phyloP scores from a whole-genome alignment of 495 filamentous ascomycete species.

The Aspergillus affinis region DNA sequence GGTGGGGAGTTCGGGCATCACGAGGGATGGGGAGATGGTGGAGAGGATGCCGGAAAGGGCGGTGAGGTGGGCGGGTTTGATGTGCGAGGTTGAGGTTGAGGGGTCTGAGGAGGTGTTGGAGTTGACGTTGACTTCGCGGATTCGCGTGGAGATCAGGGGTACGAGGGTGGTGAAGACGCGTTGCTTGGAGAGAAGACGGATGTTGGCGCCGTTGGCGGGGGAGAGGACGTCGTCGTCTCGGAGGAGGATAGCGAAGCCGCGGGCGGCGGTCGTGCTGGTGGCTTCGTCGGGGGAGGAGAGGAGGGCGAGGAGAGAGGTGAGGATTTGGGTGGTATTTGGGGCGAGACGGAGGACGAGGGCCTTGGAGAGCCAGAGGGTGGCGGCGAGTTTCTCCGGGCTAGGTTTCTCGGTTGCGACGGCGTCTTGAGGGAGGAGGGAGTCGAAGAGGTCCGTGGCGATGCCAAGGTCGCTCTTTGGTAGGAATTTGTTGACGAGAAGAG shows the following conservation, averaged over 20 bases:
- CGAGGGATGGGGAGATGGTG: constrained; percentile 57
- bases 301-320: constrained; percentile 53
- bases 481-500: constrained; percentile 68
- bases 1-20: constrained; percentile 57
- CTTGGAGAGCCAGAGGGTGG: constrained; percentile 57
- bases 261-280: constrained; percentile 51
- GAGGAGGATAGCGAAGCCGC: constrained; percentile 61
- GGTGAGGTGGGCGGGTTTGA: constrained; percentile 62
- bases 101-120: constrained; percentile 13
- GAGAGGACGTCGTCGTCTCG: constrained; percentile 65
- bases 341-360: constrained; percentile 51
- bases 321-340: constrained; percentile 46
- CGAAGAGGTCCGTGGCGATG: constrained; percentile 31
- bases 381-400: constrained; percentile 33
- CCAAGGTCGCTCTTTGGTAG: constrained; percentile 46
- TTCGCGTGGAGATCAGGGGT: constrained; percentile 55
- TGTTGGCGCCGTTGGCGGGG: constrained; percentile 60
- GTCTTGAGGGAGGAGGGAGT: constrained; percentile 33
- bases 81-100: constrained; percentile 25
- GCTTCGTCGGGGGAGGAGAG: constrained; percentile 45
- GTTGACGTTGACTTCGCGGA: constrained; percentile 48
- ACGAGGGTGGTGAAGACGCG: constrained; percentile 62
- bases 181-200: constrained; percentile 65
- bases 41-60: constrained; percentile 65
- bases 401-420: constrained; percentile 15